Conservation (phyloP, 139 green algal species). For the Chlorella sp. region DNA sequence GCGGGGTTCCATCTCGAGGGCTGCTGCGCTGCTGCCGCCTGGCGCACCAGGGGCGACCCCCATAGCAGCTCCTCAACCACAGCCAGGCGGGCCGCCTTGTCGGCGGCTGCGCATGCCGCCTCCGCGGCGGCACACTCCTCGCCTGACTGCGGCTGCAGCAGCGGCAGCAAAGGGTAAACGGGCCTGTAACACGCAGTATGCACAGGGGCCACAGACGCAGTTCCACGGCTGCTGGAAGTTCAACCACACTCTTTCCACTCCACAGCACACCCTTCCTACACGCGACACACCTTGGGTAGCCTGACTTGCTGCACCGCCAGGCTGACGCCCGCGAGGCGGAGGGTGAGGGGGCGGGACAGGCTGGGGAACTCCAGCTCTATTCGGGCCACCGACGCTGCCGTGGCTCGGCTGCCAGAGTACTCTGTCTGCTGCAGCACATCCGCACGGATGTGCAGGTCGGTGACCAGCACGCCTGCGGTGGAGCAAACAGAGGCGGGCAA, state of each 20-base stretch:
- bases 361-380: slow-evolving; percentile 45
- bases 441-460: background rate
- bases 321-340: slow-evolving; percentile 21
- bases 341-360: slow-evolving; percentile 26
- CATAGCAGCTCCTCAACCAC: slow-evolving; percentile 61
- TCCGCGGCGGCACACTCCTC: slow-evolving; percentile 11
- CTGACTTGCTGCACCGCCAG: slow-evolving; percentile 46
- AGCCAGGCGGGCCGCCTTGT: slow-evolving; percentile 44
- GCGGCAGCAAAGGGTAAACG: background rate
- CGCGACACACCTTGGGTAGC: slow-evolving; percentile 54
- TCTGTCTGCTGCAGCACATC: background rate
- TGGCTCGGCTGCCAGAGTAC: slow-evolving; percentile 19
- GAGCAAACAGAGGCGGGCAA: background rate
- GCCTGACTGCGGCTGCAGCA: slow-evolving; percentile 17
- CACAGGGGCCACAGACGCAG: background rate
- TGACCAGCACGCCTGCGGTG: slow-evolving; percentile 36
- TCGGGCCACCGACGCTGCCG: slow-evolving; percentile 4
- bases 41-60: slow-evolving; percentile 20
- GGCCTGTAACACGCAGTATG: no score
- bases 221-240: no score
- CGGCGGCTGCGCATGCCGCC: background rate
- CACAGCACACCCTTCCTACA: no score
- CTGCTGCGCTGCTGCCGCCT: background rate
- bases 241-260: no score
- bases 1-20: background rate